phyloP scores from a whole-genome alignment of 306 rosid genomes.

The Vicia villosa region DNA sequence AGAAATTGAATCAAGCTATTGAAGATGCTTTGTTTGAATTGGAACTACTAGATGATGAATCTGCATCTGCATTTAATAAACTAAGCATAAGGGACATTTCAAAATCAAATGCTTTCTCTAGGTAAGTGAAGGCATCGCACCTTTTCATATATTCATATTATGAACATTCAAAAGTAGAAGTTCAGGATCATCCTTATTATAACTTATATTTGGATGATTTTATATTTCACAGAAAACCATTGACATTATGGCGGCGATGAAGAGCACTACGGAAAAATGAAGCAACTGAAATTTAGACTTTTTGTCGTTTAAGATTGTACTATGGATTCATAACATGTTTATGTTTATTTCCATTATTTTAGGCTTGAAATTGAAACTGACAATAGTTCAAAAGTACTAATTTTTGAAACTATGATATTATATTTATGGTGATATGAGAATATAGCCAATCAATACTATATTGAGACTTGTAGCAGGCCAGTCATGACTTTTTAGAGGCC shows the following conservation, averaged over 20 bases:
- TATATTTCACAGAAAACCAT: not conserved
- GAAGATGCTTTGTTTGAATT: slow-evolving; percentile 32
- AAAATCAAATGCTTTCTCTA: not conserved
- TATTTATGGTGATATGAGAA: too few species aligned
- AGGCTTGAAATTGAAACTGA: too few species aligned
- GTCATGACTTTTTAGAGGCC: too few species aligned
- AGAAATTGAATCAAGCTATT: slow-evolving; percentile 42
- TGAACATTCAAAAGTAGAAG: too few species aligned
- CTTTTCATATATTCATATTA: not conserved
- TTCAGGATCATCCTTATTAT: not conserved
- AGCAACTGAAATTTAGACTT: not conserved
- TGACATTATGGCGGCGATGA: not conserved
- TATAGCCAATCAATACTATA: too few species aligned
- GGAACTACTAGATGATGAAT: slow-evolving; percentile 18
- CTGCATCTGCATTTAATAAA: slow-evolving; percentile 22
- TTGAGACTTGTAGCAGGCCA: too few species aligned
- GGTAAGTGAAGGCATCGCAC: slow-evolving; percentile 25
- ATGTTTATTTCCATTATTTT: too few species aligned
- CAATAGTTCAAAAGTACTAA: too few species aligned
- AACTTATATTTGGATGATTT: too few species aligned
- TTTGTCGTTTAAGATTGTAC: not conserved
- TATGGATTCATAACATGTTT: too few species aligned
- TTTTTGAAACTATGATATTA: too few species aligned
- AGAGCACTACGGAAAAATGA: too few species aligned
- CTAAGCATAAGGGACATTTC: slow-evolving; percentile 29